A percentile compares a stretch with the other conserved stretches of the same genome.
Conservation (phyloP, 345 rosid genomes). For the Cardamine occulta region DNA sequence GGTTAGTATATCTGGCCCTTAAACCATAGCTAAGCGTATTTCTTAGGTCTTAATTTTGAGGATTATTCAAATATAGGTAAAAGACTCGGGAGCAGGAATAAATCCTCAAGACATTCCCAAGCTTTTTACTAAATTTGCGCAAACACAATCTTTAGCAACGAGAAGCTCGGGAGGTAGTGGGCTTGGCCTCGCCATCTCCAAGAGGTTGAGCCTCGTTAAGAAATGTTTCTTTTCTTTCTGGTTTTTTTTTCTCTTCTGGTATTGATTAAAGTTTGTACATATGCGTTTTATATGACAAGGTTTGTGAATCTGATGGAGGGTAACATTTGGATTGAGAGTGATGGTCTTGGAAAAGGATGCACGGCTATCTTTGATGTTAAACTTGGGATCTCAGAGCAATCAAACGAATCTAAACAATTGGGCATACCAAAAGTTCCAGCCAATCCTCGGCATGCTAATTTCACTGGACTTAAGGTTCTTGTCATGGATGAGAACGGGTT, state of each 20-base stretch:
- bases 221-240: not conserved
- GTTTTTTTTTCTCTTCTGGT: slow-evolving; percentile 17
- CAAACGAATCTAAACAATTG: slow-evolving; percentile 59
- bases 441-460: slow-evolving; percentile 56
- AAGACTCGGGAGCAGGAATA: slow-evolving; percentile 86
- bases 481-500: slow-evolving; percentile 92
- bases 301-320: slow-evolving; percentile 98
- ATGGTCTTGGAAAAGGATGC: slow-evolving; percentile 95
- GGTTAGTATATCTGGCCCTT: slow-evolving; percentile 51
- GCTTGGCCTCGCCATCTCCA: slow-evolving; percentile 98
- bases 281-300: slow-evolving; percentile 51
- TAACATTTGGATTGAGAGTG: slow-evolving; percentile 94
- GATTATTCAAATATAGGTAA: slow-evolving; percentile 57
- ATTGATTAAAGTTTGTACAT: slow-evolving; percentile 14
- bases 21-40: slow-evolving; percentile 2
- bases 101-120: slow-evolving; percentile 89
- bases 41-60: not conserved
- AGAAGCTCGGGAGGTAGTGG: slow-evolving; percentile 87
- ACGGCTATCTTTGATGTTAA: slow-evolving; percentile 79
- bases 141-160: slow-evolving; percentile 65
- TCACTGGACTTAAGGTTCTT: slow-evolving; percentile 91
- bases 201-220: slow-evolving; percentile 58
- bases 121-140: slow-evolving; percentile 87
- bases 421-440: slow-evolving; percentile 49
- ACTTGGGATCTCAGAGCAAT: slow-evolving; percentile 61